Evolutionary conservation across 1,284 basidiomycete genomes (phyloP), one percentile per base, ranked within the genome.

Genomic region (Volvariella surrecta): DNA sequence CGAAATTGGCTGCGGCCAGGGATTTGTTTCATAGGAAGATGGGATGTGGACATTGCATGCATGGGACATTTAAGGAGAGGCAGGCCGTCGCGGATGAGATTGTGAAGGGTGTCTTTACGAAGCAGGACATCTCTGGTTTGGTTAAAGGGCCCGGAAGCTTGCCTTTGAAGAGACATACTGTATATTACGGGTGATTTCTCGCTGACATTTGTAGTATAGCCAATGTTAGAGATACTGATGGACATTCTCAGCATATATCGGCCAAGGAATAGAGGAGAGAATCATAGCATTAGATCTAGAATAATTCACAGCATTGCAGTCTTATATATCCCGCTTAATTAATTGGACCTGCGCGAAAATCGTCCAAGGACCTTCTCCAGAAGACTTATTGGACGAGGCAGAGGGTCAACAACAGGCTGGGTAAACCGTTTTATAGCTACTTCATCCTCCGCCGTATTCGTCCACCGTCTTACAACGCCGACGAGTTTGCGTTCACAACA

Each of bases 401-500:
- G 16, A 7, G 34, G 40, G 32, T 38, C 40, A n/a, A 39, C 41
- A 32, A 46, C 16, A n/a, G 39, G 38, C 38, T 57, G 58, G 32
- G 62, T 40, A 46, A 62, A 65, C 32, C 38, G 45, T 37, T 35
- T 42, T 28, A 11, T 28, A 11, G 11, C 11, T 11, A 28, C 6
- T 11, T 28, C 24, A 28, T 28, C 24, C 41, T 56, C 56, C 22
- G 46, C 50, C 19, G 45, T 45, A 15, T 49, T 52, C 4, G 62
- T 57, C 63, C 71, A 74, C 40, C 61, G 66, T 48, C 66, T 59
- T 2, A 76, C 67, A 3, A 62, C 52, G 15, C 62, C 54, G 20
- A 83, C 65, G 32, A 82, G 49, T 30, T 60, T 56, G 47, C 60
- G 68, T 57, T 86, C 83, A 40, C 73, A 48, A 62, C 67, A 74